Base-by-base conservation (phyloP, 1,139 yeast species). In the Yueomyces sp. region DNA sequence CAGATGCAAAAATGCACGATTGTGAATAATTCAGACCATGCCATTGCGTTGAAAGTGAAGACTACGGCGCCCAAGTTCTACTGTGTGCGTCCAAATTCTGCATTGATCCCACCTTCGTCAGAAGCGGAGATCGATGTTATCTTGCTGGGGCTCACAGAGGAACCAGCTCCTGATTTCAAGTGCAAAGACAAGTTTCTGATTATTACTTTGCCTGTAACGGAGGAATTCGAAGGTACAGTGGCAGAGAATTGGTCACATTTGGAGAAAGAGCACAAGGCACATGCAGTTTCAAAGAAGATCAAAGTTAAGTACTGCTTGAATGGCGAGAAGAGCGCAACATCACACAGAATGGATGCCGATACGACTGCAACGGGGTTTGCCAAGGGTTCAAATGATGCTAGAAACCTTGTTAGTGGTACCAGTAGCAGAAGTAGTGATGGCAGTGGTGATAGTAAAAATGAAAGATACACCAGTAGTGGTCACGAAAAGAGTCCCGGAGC, bases 21-120 rank as follows among this genome's bases (percentile, higher is more conserved):
- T 55, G 69, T 75, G 46, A 91, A 91, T 67, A 73, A 76, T 45
- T 66, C 85, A 27, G 62, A 67, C 32, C 66, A 66, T 41, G 67
- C 77, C 36, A 73, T 81, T 41, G 96, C 96, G 32, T 91, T 86
- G 72, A 93, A 93, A 69, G 96, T 93, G 59, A 93, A 91, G 67
- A 91, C 99, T 41, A 91, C 99, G 7, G 96, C 97, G 11, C 99
- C 99, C 46, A 89, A 85, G 64, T 73, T 86, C 62, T 85, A 89
- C 69, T 85, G 96, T 64, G 97, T 91, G 44, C 81, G 96, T 66
- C 98, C 98, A 47, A 91, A 89, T 63, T 93, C 96, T 45, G 77
- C 94, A 29, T 66, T 81, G 37, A 71, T 91, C 45, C 72, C 70
- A 37, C 91, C 97, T 11, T 93, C 94, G 36, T 75, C 76, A 49